phyloP scores from a whole-genome alignment of 2,329 filamentous ascomycete genomes.

The Leptographium galeiforme region DNA sequence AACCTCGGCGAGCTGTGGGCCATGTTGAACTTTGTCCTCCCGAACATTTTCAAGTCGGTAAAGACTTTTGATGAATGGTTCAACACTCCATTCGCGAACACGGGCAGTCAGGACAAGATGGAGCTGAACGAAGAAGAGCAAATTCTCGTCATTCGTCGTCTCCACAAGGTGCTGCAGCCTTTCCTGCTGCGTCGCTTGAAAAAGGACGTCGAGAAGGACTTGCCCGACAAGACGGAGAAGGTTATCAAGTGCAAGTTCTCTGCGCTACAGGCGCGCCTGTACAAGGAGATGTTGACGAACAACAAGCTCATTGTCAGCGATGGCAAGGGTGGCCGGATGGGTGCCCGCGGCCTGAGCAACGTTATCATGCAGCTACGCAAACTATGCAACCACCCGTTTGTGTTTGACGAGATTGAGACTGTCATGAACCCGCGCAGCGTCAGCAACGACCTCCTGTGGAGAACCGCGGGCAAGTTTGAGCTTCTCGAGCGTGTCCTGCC shows the following conservation, averaged over 20 bases:
- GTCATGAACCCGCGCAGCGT: slow-evolving; percentile 85
- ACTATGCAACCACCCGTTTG: slow-evolving; percentile 97
- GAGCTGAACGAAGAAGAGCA: slow-evolving; percentile 99
- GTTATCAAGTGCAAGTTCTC: slow-evolving; percentile 99
- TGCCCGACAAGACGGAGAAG: slow-evolving; percentile 97
- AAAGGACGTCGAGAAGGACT: slow-evolving; percentile 98
- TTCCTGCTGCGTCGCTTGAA: slow-evolving; percentile 97
- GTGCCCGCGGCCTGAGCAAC: slow-evolving; percentile 89
- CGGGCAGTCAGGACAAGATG: slow-evolving; percentile 96
- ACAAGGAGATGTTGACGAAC: slow-evolving; percentile 94
- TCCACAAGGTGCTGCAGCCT: slow-evolving; percentile 93
- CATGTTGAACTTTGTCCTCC: slow-evolving; percentile 94
- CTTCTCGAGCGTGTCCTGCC: slow-evolving; percentile 82
- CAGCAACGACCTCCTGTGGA: slow-evolving; percentile 90
- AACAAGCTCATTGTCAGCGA: slow-evolving; percentile 92
- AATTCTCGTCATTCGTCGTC: slow-evolving; percentile 89
- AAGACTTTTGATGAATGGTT: slow-evolving; percentile 99
- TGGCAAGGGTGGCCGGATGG: slow-evolving; percentile 88
- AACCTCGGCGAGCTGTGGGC: slow-evolving; percentile 95
- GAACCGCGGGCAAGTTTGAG: slow-evolving; percentile 94
- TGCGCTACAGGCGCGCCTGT: slow-evolving; percentile 79
- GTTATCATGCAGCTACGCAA: slow-evolving; percentile 99
- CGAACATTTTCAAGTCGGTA: slow-evolving; percentile 97
- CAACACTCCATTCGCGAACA: slow-evolving; percentile 98
- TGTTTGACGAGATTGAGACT: slow-evolving; percentile 95